Evolutionary conservation across 192 early-diverging fungal species (phyloP), one percentile per base, ranked within the genome.

Genomic region (Coemansia sp.): DNA sequence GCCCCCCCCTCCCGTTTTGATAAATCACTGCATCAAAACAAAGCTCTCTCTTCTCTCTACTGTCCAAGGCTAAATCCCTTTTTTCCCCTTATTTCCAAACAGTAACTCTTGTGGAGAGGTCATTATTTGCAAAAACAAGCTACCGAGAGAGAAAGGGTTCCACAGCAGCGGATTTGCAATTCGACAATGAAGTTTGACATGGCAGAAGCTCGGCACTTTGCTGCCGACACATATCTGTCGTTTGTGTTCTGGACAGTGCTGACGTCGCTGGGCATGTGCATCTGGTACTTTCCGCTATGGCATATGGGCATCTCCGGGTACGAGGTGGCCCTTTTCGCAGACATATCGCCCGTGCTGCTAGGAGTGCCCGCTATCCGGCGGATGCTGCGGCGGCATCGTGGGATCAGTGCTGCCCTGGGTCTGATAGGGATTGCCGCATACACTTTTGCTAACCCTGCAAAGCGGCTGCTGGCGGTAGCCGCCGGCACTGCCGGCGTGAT

Each of bases 221-320:
- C 81, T 6, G 78, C 83, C 10, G 87, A 91, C 61, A 74, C 73
- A 5, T 91, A 91, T 51, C 79, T 68, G 82, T 82, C 83, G 53
- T 91, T 88, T 64, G 78, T 89, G 19, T 89, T 87, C 59, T 91
- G 89, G 89, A 87, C 89, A n/a, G 84, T 87, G 63, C 70, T 88
- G 58, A 91, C 89, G 2, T 82, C 87, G 26, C 65, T 91, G 10
- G 81, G 85, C 0, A 45, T 88, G 23, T 79, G 84, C 47, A 83
- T 83, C 52, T 87, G 89, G 89, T 91, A 91, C 63, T 91, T 91
- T 61, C 89, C 89, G 18, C 70, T 91, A 30, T 91, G 88, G 86
- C 81, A 88, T 68, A 91, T 91, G 89, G 89, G 89, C 3, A 81
- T 91, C 61, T 89, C 88, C 12, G 89, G 89, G 48, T 89, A 83